Base-by-base conservation (phyloP, 2,329 filamentous ascomycete species). In the Ascomycota sp. region DNA sequence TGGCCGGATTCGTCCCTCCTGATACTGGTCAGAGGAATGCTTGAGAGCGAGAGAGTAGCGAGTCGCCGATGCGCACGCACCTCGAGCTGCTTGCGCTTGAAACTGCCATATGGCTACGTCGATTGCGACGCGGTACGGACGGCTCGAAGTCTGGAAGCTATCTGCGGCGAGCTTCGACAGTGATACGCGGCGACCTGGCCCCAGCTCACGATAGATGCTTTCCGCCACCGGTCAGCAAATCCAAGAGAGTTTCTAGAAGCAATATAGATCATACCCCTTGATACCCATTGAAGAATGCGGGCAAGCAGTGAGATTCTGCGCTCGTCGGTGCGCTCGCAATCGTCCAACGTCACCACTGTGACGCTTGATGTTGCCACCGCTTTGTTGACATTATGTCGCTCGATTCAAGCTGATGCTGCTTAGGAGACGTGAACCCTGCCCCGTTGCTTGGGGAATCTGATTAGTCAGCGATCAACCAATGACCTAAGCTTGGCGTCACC, bases 21-120 rank as follows among this genome's bases (percentile, higher is more conserved):
- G 32, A 4, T 16, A 10, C 4, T 10, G 13, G 30, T 21, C 13
- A 21, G 13, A 31, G 30, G 12, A 3, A 21, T 21, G 3, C 16
- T 21, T 21, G 16, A 21, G 16, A 21, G 16, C 16, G 16, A 21
- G 16, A 21, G 16, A 21, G 16, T 21, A 21, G 16, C 16, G 16
- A 3, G 16, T 21, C 3, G 16, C 16, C 5, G 16, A 6, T 6
- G 26, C 11, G 16, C 12, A 37, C 44, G 26, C 46, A 68, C 71
- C 82, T 58, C 73, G 72, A 12, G 79, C 79, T 10, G 81, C 76
- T 48, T 92, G 83, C 9, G 76, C 76, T 48, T 98, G 89, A 48
- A 92, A 95, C 31, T 92, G 77, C 89, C 89, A 98, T 48, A 98
- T 95, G 3, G 83, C 82, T 43, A 92, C 78, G 50, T 98, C 89